Base-by-base conservation (phyloP, 495 filamentous ascomycete genomes). In the Penicillium maclennaniae region DNA sequence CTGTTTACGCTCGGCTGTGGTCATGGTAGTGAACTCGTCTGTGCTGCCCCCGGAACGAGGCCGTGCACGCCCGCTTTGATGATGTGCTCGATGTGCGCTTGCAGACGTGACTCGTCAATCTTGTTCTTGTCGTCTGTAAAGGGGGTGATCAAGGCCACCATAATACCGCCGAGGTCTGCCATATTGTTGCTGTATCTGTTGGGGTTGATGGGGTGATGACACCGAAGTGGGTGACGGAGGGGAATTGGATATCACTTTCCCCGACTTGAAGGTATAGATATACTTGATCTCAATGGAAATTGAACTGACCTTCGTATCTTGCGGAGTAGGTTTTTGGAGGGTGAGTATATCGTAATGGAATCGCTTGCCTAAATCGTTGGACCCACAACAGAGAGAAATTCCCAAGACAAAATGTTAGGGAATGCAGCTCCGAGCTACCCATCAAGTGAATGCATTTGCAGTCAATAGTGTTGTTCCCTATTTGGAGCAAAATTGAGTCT, bases 1-100 rank as follows among this genome's bases (percentile, higher is more conserved):
- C 34, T 70, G 62, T 51, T 73, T 73, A 55, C 70, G 69, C 42
- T 73, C 70, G 36, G 61, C 37, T 31, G 55, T 39, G 34, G 55
- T 47, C 43, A 73, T 38, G 19, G 56, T 56, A 12, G 70, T 69
- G 66, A 73, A 73, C 55, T 73, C 69, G 42, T 69, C 70, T 3
- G 70, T 73, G 62, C 65, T 69, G 36, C 70, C 70, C 20, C 63
- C 67, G 8, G 70, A 4, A 73, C 69, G 39, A 73, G 70, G 40
- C 70, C 70, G 54, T 73, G 70, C 27, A 69, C 51, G 21, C 70
- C 70, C 12, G 67, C 59, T 10, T 50, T 42, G 48, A 71, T 59
- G 25, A 72, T 55, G 57, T 59, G 65, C 44, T 70, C 64, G 47
- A 73, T 72, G 60, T 72, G 69, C n/a, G 56, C 43, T 49, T 72